phyloP scores from a whole-genome alignment of 768 basidiomycete species.

The Tylopilus sp. region DNA sequence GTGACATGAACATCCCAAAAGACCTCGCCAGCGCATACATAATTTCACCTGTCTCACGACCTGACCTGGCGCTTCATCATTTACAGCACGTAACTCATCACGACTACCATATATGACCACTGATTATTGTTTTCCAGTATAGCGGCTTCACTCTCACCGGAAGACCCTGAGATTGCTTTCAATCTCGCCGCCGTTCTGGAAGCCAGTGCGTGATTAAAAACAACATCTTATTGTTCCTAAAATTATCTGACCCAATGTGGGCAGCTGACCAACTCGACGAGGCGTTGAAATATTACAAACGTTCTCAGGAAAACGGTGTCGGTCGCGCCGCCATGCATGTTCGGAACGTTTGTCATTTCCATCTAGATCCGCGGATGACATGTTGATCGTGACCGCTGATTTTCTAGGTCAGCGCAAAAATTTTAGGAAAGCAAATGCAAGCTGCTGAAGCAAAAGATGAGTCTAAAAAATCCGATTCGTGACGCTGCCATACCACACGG shows the following conservation, averaged over 20 bases:
- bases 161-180: conserved; percentile 90
- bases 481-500: conserved; percentile 4
- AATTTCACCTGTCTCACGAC: conserved; percentile 71
- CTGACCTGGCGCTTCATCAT: conserved; percentile 85
- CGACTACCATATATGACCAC: conserved; percentile 27
- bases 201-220: conserved; percentile 60
- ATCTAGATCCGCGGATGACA: conserved; percentile 17
- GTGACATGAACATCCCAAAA: conserved; percentile 33
- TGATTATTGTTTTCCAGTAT: conserved; percentile 51
- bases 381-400: conserved; percentile 11
- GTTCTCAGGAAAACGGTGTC: conserved; percentile 71
- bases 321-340: conserved; percentile 82
- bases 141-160: conserved; percentile 78
- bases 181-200: conserved; percentile 89
- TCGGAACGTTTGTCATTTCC: conserved; percentile 58
- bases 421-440: conserved; percentile 59
- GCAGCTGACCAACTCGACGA: conserved; percentile 77
- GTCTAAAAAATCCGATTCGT: conserved; percentile 28
- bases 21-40: conserved; percentile 90
- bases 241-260: conserved; percentile 28
- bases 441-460: conserved; percentile 31
- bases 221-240: conserved; percentile 34
- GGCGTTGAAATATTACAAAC: conserved; percentile 78
- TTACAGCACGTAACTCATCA: conserved; percentile 53
- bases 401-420: conserved; percentile 74